These are phyloP conservation scores for Vitis hybrid DNA, from an alignment of 177 flowering plant species.

Conservation along the genomic window DNA sequence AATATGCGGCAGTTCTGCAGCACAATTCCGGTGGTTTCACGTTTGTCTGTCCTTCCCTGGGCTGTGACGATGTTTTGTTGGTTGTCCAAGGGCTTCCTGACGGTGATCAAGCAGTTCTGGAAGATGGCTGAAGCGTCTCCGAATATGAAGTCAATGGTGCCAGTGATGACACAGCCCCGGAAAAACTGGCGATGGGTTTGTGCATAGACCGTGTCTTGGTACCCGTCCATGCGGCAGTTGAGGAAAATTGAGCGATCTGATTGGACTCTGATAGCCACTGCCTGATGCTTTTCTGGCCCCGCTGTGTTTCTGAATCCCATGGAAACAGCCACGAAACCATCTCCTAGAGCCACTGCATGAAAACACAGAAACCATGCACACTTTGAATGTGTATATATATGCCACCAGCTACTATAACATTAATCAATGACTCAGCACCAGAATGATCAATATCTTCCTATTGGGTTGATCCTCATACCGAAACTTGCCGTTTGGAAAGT, in stretches of 20 bases:
- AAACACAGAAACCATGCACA: neutral
- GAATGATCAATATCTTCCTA: neutral
- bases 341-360: slow-evolving; percentile 50
- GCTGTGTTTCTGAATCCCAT: slow-evolving; percentile 73
- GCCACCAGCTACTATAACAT: neutral
- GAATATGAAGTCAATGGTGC: slow-evolving; percentile 70
- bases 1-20: slow-evolving; percentile 44
- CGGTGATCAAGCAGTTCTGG: slow-evolving; percentile 46
- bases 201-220: slow-evolving; percentile 61
- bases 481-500: slow-evolving; percentile 66
- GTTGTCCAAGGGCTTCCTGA: slow-evolving; percentile 47
- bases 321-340: slow-evolving; percentile 45
- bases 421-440: no score
- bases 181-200: slow-evolving; percentile 65
- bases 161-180: slow-evolving; percentile 45
- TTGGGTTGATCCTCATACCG: slow-evolving; percentile 28
- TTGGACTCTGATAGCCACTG: slow-evolving; percentile 65
- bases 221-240: slow-evolving; percentile 64
- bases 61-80: slow-evolving; percentile 59
- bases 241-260: slow-evolving; percentile 48
- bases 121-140: slow-evolving; percentile 63
- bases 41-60: slow-evolving; percentile 45
- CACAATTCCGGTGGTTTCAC: slow-evolving; percentile 47
- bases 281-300: slow-evolving; percentile 61
- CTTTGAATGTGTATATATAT: no score